Evolutionary conservation across 495 filamentous ascomycete genomes (phyloP), one percentile per base, ranked within the genome.

Genomic region (Xylaria scruposa): DNA sequence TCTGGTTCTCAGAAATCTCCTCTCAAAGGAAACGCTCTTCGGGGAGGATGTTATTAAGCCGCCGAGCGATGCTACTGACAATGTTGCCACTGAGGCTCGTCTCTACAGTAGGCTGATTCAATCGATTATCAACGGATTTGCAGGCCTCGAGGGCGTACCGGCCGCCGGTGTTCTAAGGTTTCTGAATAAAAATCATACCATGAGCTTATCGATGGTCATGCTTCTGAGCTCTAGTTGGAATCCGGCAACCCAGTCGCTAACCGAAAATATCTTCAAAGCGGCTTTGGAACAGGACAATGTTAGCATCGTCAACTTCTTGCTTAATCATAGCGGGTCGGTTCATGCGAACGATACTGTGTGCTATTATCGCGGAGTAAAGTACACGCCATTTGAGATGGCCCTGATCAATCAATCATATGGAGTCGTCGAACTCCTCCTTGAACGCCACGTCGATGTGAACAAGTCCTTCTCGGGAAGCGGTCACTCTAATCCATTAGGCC

Each of bases 281-380:
- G 58, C 58, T 60, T 60, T 60, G 19, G 58, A 40, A 31, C 26
- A 38, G 0, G 58, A 60, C 40, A 60, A 60, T 60, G 58, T 40
- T 24, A 31, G 4, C 0, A 21, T 38, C 12, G 1, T 60, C 33
- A 21, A 8, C 0, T 38, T 2, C 6, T 12, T 60, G 33, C 58
- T 60, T n/a, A 2, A 10, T 38, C 12, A 58, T 7, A 60, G 33
- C 33, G 40, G 40, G 0, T 21, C 9, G 19, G 15, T 60, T 4
- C 17, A 60, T 36, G 31, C 33, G 8, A 38, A 60, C 12, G 33
- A 38, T 21, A 40, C 58, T 21, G 31, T n/a, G 6, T 36, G 58
- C 7, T 2, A 2, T 60, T 8, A 36, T 60, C 1, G 3, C 8
- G 31, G 58, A 21, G 1, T 10, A n/a, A 38, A 33, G 21, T 60